phyloP scores from a whole-genome alignment of 2,329 filamentous ascomycete genomes.

The Arthrobotrys megalospora region DNA sequence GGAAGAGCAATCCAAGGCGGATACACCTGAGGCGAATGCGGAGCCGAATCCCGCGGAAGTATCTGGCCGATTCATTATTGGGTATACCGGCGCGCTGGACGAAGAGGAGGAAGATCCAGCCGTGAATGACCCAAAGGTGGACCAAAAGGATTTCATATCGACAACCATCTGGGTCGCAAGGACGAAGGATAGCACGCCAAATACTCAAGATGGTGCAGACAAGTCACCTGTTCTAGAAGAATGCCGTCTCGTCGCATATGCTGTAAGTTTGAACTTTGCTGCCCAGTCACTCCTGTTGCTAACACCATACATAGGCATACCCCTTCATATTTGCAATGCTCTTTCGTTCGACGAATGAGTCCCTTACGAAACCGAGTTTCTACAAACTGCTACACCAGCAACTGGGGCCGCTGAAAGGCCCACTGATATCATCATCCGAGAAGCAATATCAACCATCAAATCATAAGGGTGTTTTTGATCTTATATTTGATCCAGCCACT shows the following conservation, averaged over 20 bases:
- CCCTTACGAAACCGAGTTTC: constrained; percentile 72
- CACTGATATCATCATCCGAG: constrained; percentile 72
- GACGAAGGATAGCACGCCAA: constrained; percentile 6
- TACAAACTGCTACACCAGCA: constrained; percentile 76
- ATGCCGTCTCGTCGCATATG: constrained; percentile 63
- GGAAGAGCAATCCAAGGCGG: constrained; percentile 25
- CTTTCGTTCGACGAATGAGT: constrained; percentile 76
- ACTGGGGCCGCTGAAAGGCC: constrained; percentile 74
- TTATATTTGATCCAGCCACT: constrained; percentile 75
- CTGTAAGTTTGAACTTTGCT: constrained; percentile 56
- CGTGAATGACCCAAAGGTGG: constrained; percentile 9
- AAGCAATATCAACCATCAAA: constrained; percentile 70
- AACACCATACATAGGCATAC: constrained; percentile 57
- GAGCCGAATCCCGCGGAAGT: constrained; percentile 29
- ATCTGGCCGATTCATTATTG: constrained; percentile 63
- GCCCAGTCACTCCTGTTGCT: background rate
- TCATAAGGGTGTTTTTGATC: constrained; percentile 71
- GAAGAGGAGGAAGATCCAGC: constrained; percentile 24
- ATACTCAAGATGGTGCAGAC: constrained; percentile 52
- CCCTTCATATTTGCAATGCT: constrained; percentile 85
- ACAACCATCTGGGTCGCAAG: constrained; percentile 49
- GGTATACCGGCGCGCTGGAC: constrained; percentile 63
- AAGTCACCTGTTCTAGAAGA: constrained; percentile 60
- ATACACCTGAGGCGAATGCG: constrained; percentile 3
- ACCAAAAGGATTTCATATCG: constrained; percentile 49